These are phyloP conservation scores for Fusarium staphyleae DNA, from an alignment of 2,329 filamentous ascomycete species.

Conservation along the genomic window DNA sequence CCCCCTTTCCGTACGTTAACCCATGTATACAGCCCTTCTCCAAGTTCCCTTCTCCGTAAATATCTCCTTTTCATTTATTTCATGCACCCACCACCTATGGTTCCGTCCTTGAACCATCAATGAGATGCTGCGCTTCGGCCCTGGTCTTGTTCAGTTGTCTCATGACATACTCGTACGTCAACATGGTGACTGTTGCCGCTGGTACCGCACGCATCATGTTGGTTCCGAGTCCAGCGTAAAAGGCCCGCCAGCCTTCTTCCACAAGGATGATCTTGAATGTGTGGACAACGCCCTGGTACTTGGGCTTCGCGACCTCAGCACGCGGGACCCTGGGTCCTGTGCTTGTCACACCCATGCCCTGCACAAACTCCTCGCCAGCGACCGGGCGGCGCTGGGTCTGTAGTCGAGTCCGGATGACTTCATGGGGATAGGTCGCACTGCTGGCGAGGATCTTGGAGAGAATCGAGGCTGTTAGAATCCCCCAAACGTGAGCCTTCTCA, in stretches of 20 bases:
- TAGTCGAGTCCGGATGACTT: conserved; percentile 90
- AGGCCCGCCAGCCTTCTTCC: conserved; percentile 95
- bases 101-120: conserved; percentile 22
- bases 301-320: conserved; percentile 47
- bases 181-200: conserved; percentile 94
- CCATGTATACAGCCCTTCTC: conserved; percentile 29
- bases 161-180: conserved; percentile 89
- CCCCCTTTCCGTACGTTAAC: conserved; percentile 18
- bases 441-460: conserved; percentile 94
- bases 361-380: conserved; percentile 60
- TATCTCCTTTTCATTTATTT: conserved; percentile 4
- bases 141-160: conserved; percentile 56
- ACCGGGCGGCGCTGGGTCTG: conserved; percentile 88
- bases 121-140: conserved; percentile 46
- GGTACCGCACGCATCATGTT: conserved; percentile 97
- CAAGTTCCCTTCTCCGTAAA: conserved; percentile 21
- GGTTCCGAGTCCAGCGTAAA: conserved; percentile 96
- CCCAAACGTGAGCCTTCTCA: conserved; percentile 73
- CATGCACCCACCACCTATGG: conserved; percentile 15
- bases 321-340: conserved; percentile 39
- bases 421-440: conserved; percentile 94
- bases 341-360: conserved; percentile 56
- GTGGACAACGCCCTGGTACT: conserved; percentile 79
- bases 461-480: conserved; percentile 87
- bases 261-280: conserved; percentile 84